Evolutionary conservation across 805 yeast species (phyloP), one percentile per base, ranked within the genome.

Genomic region (Candida awuae): DNA sequence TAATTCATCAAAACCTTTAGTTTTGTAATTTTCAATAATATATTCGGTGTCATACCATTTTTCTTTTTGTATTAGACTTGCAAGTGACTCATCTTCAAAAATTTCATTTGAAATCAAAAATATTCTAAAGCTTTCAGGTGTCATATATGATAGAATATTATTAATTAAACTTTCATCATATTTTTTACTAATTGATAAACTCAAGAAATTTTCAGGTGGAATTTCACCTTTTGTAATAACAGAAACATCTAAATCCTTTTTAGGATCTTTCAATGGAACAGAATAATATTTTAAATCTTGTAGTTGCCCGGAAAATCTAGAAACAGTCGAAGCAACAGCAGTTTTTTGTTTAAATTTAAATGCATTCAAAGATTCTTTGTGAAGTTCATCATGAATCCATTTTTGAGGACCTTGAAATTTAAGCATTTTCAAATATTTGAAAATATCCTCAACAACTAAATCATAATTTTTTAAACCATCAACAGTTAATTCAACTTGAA

Each of bases 11-110:
- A 77, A 53, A 29, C 47, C 52, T 8, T 54, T 35, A 6, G 65
- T 13, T 3, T 80, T 62, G 0, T 46, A 32, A 2, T 75, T 63
- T 9, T 61, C 66, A 31, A 70, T 56, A 3, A 71, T 61, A 55
- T 86, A 84, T 49, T 83, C 82, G 0, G 97, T 86, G 4, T 94
- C 95, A 55, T 92, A 90, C 95, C 96, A 90, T 52, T 75, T 68
- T 56, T 90, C 98, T 16, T 54, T 66, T 13, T 61, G 46, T 39
- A 68, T 63, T 34, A 73, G 61, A 2, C 27, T n/a, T 2, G 22
- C 22, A 2, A 50, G 62, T 3, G 29, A 15, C 7, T 35, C 70
- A 3, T 77, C 69, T 6, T 68, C 68, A 37, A 75, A 67, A 6
- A 35, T 37, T 47, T 57, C 73, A 58, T 65, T 78, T 22, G 73